phyloP scores from a whole-genome alignment of 129 eudicot species.

The Arctium lappa region DNA sequence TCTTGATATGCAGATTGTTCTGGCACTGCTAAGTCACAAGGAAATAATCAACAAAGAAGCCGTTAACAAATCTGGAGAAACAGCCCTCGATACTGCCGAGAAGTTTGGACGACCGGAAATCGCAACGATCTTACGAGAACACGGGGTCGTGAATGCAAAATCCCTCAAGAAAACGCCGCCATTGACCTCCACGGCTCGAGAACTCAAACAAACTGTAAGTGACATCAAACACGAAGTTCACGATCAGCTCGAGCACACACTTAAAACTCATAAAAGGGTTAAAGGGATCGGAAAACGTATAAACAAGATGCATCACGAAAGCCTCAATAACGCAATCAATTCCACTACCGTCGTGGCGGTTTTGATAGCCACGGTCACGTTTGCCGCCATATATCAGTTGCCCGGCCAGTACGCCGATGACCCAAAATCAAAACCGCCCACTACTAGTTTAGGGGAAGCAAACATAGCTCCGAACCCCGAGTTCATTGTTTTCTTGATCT shows the following conservation, averaged over 20 bases:
- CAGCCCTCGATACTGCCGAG: constrained; percentile 60
- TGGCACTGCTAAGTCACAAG: constrained; percentile 38
- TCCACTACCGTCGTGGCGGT: constrained; percentile 76
- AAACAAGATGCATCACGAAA: constrained; percentile 60
- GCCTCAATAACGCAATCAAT: constrained; percentile 67
- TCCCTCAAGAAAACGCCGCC: constrained; percentile 29
- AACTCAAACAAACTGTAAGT: constrained; percentile 68
- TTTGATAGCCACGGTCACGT: constrained; percentile 71
- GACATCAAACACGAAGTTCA: constrained; percentile 78
- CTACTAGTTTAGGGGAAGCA: constrained; percentile 51
- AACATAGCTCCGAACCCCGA: constrained; percentile 49
- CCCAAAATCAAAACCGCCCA: constrained; percentile 13
- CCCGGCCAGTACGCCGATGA: constrained; percentile 59
- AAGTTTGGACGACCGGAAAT: constrained; percentile 41
- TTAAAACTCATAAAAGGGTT: constrained; percentile 42
- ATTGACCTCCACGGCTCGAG: constrained; percentile 38
- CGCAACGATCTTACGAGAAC: constrained; percentile 29
- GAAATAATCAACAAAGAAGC: constrained; percentile 44
- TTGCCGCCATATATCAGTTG: constrained; percentile 63
- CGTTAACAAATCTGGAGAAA: constrained; percentile 67
- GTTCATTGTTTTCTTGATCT: constrained; percentile 52
- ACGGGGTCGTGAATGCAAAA: constrained; percentile 52
- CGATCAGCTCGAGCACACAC: constrained; percentile 58
- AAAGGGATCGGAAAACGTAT: constrained; percentile 58
- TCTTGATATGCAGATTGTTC: constrained; percentile 45